Base-by-base conservation (phyloP, 129 eudicot species). In the Centaurea solstitialis region DNA sequence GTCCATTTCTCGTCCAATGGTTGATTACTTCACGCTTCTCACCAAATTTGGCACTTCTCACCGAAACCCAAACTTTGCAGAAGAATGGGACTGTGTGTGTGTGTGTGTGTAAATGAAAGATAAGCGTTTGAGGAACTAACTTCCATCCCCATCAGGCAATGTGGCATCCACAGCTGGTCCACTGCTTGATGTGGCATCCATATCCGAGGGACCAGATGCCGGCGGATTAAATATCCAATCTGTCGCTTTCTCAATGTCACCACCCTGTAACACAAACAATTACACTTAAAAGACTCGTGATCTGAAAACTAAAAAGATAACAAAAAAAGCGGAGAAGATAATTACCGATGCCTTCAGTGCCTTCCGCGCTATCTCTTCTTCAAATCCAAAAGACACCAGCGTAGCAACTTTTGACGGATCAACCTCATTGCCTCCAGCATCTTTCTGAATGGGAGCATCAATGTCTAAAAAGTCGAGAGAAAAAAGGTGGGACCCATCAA, bases 211-310 rank as follows among this genome's bases (percentile, higher is more conserved):
- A 28, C 86, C 91, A 77, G 87, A 61, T 72, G 91, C 86, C 75
- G 86, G 41, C 37, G 90, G 86, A 76, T 85, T 90, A 78, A 92
- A 92, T 66, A 94, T 89, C 98, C 98, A 94, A 71, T 94, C 96
- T 39, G 96, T 89, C 72, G 98, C 97, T 83, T 86, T 94, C 87
- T 94, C 97, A 75, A 94, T 85, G 82, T 94, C 97, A 79, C 96
- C 90, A 43, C 90, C 98, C 98, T 94, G 82, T 57, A 57, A 35
- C 71, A 68, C 1, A 35, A 11, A 72, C 7, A 79, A 12, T 3
- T 41, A 68, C 66, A 45, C 33, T 17, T 45, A 6, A 41, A 73
- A 9, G 17, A 7, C 20, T 18, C 7, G 10, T 2, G 28, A 78
- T 1, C 45, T 35, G 1, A 20, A 37, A 45, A 41, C 26, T 21